Evolutionary conservation across 2,329 filamentous ascomycete genomes (phyloP).

Genomic region (Fusarium fujikuroi): DNA sequence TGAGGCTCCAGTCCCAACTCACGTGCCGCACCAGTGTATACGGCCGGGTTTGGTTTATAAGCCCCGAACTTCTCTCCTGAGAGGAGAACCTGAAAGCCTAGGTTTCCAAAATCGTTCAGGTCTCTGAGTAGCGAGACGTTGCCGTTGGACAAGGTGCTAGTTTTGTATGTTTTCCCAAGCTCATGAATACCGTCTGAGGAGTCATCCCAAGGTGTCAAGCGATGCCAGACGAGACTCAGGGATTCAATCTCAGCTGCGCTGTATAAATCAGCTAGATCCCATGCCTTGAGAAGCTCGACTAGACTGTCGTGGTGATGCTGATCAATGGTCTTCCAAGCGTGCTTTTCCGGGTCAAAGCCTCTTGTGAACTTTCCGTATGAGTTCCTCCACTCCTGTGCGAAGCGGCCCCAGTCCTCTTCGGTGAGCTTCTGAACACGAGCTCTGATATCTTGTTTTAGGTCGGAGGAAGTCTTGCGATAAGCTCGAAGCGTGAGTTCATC

Average conservation of each 20-base stretch:
- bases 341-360: slow-evolving; percentile 58
- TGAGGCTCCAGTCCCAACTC: slow-evolving; percentile 65
- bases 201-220: slow-evolving; percentile 76
- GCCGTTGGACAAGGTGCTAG: slow-evolving; percentile 79
- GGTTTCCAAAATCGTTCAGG: slow-evolving; percentile 65
- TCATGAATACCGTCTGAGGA: slow-evolving; percentile 63
- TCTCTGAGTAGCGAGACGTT: slow-evolving; percentile 75
- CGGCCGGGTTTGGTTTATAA: slow-evolving; percentile 77
- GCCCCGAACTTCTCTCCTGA: slow-evolving; percentile 76
- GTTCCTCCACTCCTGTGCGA: slow-evolving; percentile 77
- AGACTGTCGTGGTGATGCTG: slow-evolving; percentile 75
- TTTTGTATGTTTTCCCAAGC: slow-evolving; percentile 63
- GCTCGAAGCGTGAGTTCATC: slow-evolving; percentile 65
- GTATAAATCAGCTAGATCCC: slow-evolving; percentile 69
- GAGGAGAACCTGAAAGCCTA: slow-evolving; percentile 71
- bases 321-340: slow-evolving; percentile 75
- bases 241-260: slow-evolving; percentile 69
- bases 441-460: slow-evolving; percentile 59
- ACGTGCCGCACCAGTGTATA: slow-evolving; percentile 75
- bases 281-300: slow-evolving; percentile 63
- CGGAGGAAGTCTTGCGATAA: slow-evolving; percentile 58
- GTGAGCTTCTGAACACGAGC: slow-evolving; percentile 62
- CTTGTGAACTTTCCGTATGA: slow-evolving; percentile 71
- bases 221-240: slow-evolving; percentile 78
- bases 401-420: slow-evolving; percentile 67